These are phyloP conservation scores for Isatis lusitanica DNA, from an alignment of 441 rosid genomes.

Conservation along the genomic window DNA sequence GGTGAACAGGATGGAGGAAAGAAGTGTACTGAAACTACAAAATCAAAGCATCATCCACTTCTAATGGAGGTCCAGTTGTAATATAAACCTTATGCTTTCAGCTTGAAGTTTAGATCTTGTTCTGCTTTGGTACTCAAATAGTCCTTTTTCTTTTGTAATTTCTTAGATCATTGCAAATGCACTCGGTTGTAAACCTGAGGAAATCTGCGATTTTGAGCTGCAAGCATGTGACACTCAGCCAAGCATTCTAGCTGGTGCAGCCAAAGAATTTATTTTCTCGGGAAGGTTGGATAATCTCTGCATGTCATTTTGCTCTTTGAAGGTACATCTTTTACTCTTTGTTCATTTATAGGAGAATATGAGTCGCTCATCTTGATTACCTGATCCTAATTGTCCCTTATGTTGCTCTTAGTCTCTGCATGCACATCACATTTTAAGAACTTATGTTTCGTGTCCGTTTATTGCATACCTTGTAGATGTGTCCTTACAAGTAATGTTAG, in stretches of 20 bases:
- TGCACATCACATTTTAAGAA: neutral
- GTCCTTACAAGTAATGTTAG: neutral
- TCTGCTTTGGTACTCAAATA: constrained; percentile 6
- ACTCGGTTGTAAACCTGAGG: constrained; percentile 66
- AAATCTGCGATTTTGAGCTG: constrained; percentile 91
- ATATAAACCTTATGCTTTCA: neutral
- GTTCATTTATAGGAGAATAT: neutral
- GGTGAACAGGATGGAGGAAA: constrained; percentile 41
- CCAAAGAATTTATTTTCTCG: constrained; percentile 85
- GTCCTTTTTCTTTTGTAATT: constrained; percentile 22
- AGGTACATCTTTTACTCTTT: constrained; percentile 46
- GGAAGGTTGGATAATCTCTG: constrained; percentile 99
- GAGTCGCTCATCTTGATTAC: constrained; percentile 17
- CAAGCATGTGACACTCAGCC: constrained; percentile 99
- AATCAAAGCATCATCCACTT: constrained; percentile 69
- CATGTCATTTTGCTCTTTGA: constrained; percentile 91
- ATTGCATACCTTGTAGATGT: neutral
- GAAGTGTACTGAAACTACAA: constrained; percentile 35
- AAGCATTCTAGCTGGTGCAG: constrained; percentile 78
- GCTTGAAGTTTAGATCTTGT: neutral
- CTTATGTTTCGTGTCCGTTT: neutral
- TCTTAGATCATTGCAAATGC: constrained; percentile 66
- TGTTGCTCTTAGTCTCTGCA: neutral
- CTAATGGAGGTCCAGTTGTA: constrained; percentile 60
- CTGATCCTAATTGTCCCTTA: neutral